Evolutionary conservation across 2,329 filamentous ascomycete genomes (phyloP), one percentile per base, ranked within the genome.

Genomic region (Drechslera avenae): DNA sequence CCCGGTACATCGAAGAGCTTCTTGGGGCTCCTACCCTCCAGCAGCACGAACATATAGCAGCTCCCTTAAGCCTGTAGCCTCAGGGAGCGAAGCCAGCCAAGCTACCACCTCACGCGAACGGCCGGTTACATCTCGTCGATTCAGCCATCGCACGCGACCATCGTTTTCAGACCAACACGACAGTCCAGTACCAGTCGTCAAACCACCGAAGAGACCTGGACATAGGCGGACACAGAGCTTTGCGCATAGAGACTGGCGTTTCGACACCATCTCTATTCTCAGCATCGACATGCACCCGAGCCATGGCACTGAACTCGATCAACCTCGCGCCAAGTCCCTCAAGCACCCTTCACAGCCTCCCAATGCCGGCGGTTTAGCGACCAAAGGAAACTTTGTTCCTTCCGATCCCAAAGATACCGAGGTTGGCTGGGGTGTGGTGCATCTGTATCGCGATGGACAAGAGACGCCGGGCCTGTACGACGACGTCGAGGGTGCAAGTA

Each of bases 361-460:
- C 3, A 68, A 53, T 31, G 53, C 66, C 0, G 69, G 70, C 10
- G 90, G 89, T 5, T 84, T 88, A 42, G 87, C 90, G 52, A 96
- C 92, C 1, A 96, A 92, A 71, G 94, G 90, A 4, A 82, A 84
- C 56, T 96, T 88, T 68, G 77, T 90, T 16, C 86, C 89, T 0
- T 79, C 93, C 1, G 83, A 87, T 48, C 83, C 85, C 13, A 80
- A 82, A 53, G 85, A 88, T 46, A 91, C 90, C 1, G 88, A 96
- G 52, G 81, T 91, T 1, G 90, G 91, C 34, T 97, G 91, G 88
- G 94, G 94, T 1, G 85, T 97, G 12, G 91, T 99, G 2, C 94
- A 97, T 72, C 82, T 99, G 21, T 99, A 97, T 72, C 85, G 92
- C 8, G 93, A 97, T 73, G 84, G 83, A 2, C 84, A 91, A 51